phyloP scores from a whole-genome alignment of 1,284 basidiomycete genomes.

The Vanrija pseudolonga region DNA sequence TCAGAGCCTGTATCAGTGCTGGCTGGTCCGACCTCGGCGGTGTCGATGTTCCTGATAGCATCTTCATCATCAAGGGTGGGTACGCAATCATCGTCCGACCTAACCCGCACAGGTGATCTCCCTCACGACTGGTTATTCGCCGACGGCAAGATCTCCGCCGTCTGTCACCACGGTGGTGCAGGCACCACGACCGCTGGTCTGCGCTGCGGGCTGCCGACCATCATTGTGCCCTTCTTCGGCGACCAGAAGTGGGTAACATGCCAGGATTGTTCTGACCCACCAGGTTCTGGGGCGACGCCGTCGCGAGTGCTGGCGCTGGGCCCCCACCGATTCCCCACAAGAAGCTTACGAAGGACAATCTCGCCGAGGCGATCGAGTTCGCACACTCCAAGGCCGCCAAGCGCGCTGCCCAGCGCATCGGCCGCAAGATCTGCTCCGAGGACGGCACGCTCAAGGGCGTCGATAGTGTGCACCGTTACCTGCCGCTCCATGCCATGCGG shows the following conservation, averaged over 20 bases:
- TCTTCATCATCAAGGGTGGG: conserved; percentile 56
- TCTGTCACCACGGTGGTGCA: conserved; percentile 66
- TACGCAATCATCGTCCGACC: no score
- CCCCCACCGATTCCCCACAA: conserved; percentile 60
- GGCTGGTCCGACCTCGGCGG: conserved; percentile 63
- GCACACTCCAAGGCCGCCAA: conserved; percentile 53
- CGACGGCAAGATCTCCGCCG: conserved; percentile 56
- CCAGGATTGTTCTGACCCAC: no score
- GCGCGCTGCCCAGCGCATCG: conserved; percentile 55
- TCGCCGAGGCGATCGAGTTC: conserved; percentile 57
- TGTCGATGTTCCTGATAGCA: conserved; percentile 52
- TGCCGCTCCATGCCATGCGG: conserved; percentile 61
- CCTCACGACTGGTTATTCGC: conserved; percentile 71
- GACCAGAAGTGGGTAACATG: conserved; percentile 53
- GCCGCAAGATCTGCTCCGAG: conserved; percentile 57
- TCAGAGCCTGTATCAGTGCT: conserved; percentile 59
- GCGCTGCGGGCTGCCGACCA: conserved; percentile 62
- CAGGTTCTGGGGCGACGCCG: conserved; percentile 57
- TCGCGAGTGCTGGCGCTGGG: conserved; percentile 62
- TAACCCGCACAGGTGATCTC: conserved; percentile 46
- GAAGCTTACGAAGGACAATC: conserved; percentile 54
- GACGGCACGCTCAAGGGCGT: conserved; percentile 56
- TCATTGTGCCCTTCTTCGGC: conserved; percentile 67
- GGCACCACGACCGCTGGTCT: conserved; percentile 64
- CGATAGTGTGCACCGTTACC: conserved; percentile 60